phyloP scores from a whole-genome alignment of 2,329 filamentous ascomycete genomes.

The Aspergillus caelatus region DNA sequence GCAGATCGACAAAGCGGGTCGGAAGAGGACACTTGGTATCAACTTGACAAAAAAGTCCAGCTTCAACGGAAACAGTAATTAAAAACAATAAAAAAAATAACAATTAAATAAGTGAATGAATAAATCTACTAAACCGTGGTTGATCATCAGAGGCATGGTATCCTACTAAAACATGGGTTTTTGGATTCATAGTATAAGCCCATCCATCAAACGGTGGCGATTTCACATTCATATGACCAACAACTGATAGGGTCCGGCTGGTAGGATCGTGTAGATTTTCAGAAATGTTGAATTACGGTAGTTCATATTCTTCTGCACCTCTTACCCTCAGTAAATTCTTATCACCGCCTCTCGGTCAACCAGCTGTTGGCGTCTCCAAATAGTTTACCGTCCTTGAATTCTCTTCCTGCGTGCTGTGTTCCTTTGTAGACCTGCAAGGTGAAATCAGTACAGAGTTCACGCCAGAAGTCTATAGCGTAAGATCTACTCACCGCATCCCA shows the following conservation, averaged over 20 bases:
- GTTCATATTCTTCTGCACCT: neutral
- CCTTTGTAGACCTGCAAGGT: slow-evolving; percentile 58
- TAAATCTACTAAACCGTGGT: neutral
- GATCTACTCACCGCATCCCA: slow-evolving; percentile 64
- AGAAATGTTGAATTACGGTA: neutral
- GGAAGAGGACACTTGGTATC: slow-evolving; percentile 40
- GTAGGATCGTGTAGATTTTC: neutral
- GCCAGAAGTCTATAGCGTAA: neutral
- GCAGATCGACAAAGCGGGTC: slow-evolving; percentile 15
- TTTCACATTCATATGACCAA: neutral
- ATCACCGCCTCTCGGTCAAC: slow-evolving; percentile 49
- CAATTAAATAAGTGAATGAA: neutral
- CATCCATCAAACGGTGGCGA: neutral
- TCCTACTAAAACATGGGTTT: neutral
- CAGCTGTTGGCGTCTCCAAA: slow-evolving; percentile 65
- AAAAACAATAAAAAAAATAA: neutral
- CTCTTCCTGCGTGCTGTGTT: slow-evolving; percentile 57
- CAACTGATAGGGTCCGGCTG: neutral
- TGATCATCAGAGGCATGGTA: neutral
- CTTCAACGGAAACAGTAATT: neutral
- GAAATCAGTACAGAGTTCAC: neutral
- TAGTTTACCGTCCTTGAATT: slow-evolving; percentile 54
- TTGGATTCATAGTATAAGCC: neutral
- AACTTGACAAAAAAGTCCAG: neutral
- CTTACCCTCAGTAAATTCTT: neutral